Evolutionary conservation across 805 yeast genomes (phyloP).

Genomic region (Vanderwaltozyma polyspora): DNA sequence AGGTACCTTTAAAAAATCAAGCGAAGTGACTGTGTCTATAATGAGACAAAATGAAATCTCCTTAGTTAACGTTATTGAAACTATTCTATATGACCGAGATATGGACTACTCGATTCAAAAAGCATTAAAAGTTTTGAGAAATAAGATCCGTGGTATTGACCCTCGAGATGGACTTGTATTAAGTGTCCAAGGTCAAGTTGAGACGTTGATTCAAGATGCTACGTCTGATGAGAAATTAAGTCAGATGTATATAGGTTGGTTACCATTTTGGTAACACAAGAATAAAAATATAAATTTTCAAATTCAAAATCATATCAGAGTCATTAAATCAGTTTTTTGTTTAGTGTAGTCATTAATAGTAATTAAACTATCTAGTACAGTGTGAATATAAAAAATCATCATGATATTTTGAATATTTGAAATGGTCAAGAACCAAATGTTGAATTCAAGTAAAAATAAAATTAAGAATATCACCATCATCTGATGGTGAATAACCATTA

Average conservation of each 20-base stretch:
- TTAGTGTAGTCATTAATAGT: slow-evolving; percentile 26
- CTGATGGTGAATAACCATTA: no score
- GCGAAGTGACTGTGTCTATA: slow-evolving; percentile 70
- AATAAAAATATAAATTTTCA: neutral
- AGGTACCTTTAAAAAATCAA: slow-evolving; percentile 74
- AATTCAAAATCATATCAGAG: slow-evolving; percentile 20
- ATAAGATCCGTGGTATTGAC: slow-evolving; percentile 74
- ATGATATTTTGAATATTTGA: no score
- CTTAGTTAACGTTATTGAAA: slow-evolving; percentile 81
- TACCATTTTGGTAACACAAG: slow-evolving; percentile 44
- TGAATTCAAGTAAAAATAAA: neutral
- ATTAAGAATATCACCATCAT: slow-evolving; percentile 1
- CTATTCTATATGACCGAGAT: slow-evolving; percentile 66
- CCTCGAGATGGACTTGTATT: slow-evolving; percentile 76
- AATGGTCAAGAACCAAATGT: neutral
- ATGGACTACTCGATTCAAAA: slow-evolving; percentile 50
- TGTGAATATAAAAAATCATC: slow-evolving; percentile 27
- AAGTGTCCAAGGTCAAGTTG: slow-evolving; percentile 89
- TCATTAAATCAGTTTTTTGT: slow-evolving; percentile 31
- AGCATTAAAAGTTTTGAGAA: slow-evolving; percentile 59
- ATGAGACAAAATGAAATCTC: slow-evolving; percentile 72
- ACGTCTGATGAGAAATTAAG: slow-evolving; percentile 57
- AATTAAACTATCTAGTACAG: slow-evolving; percentile 29
- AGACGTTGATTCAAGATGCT: slow-evolving; percentile 75
- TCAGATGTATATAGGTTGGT: slow-evolving; percentile 94